Evolutionary conservation across 805 yeast species (phyloP).

Genomic region (Ogataea saltuana): DNA sequence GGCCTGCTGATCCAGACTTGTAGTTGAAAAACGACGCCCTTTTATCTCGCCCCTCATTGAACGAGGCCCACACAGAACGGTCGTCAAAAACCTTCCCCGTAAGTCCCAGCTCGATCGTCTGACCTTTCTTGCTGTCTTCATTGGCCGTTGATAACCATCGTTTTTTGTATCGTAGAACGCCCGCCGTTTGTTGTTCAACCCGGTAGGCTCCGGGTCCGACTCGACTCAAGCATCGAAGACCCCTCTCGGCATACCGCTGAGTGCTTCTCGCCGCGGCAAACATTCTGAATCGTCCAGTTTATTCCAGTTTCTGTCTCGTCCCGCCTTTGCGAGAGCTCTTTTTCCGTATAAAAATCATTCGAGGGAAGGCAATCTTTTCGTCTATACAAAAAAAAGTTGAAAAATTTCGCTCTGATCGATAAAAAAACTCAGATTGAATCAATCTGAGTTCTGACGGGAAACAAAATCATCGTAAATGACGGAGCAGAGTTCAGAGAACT

Average conservation of each 20-base stretch:
- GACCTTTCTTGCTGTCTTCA: slow-evolving; percentile 7
- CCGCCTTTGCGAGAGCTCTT: no score
- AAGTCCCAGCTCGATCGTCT: neutral
- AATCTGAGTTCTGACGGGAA: slow-evolving; percentile 1
- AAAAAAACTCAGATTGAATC: neutral
- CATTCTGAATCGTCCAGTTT: no score
- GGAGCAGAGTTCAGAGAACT: slow-evolving; percentile 24
- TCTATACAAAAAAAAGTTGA: neutral
- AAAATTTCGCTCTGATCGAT: slow-evolving; percentile 1
- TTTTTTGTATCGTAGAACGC: no score
- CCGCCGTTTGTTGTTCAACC: no score
- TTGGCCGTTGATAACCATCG: slow-evolving; percentile 4
- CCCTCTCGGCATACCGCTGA: neutral
- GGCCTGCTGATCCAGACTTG: slow-evolving; percentile 47
- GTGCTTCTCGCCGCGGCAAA: neutral
- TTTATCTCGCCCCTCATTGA: slow-evolving; percentile 37
- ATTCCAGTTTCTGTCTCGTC: no score
- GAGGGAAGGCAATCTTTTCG: neutral
- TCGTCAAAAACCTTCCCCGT: slow-evolving; percentile 61
- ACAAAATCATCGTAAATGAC: slow-evolving; percentile 26
- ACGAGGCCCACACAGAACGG: slow-evolving; percentile 53
- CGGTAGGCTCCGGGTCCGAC: no score
- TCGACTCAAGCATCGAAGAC: neutral
- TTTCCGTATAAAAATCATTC: neutral
- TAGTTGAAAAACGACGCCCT: slow-evolving; percentile 29